Conservation (phyloP, 352 stramenopile species). For the Phytophthora parvispora region DNA sequence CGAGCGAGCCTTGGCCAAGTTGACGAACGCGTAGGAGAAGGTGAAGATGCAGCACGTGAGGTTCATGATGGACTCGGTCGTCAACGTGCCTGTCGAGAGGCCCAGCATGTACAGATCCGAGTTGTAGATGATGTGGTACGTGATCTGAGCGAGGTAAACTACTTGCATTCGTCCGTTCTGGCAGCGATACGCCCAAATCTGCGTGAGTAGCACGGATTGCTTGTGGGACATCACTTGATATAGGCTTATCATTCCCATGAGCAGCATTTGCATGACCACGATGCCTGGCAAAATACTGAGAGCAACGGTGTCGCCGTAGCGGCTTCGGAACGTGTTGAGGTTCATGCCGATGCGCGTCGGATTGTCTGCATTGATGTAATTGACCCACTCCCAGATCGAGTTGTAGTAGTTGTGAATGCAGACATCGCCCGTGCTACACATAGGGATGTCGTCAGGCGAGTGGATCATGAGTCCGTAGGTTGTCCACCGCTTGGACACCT, state of each 20-base stretch:
- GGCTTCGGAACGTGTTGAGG: conserved; percentile 26
- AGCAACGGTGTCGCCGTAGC: conserved; percentile 21
- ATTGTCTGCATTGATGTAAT: conserved; percentile 10
- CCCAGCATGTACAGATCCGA: conserved; percentile 39
- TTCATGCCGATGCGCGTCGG: conserved; percentile 25
- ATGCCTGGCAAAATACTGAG: conserved; percentile 31
- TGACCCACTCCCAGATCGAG: conserved; percentile 34
- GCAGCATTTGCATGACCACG: conserved; percentile 35
- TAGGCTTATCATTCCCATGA: conserved; percentile 36
- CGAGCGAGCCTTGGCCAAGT: conserved; percentile 28
- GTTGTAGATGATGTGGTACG: conserved; percentile 38
- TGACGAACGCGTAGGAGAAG: conserved; percentile 36
- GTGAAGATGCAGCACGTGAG: conserved; percentile 42
- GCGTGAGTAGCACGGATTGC: conserved; percentile 33
- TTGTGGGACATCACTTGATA: conserved; percentile 44
- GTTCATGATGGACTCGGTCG: conserved; percentile 34
- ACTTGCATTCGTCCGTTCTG: conserved; percentile 42
- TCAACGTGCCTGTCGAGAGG: conserved; percentile 35
- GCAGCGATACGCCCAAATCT: conserved; percentile 45
- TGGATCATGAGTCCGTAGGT: conserved; percentile 38
- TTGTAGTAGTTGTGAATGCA: conserved; percentile 47
- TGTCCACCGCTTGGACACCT: conserved; percentile 17
- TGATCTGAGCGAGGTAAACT: conserved; percentile 37
- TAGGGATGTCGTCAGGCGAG: conserved; percentile 33
- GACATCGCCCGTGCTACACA: conserved; percentile 27